Evolutionary conservation across 2,329 filamentous ascomycete species (phyloP).

Genomic region (Alternaria incomplexa): DNA sequence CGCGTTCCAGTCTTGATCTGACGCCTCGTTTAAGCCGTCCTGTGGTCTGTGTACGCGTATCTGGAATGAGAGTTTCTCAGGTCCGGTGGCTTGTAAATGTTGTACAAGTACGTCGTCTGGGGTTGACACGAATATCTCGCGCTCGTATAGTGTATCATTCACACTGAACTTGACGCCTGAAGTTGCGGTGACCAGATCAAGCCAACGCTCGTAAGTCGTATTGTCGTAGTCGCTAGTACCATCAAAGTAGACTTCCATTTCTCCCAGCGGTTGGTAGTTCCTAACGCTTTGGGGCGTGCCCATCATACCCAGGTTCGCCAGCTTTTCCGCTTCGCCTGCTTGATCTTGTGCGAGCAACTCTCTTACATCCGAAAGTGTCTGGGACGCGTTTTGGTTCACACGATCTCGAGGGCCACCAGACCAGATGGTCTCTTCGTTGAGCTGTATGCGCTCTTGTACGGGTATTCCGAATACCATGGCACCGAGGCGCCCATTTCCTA

Average conservation of each 20-base stretch:
- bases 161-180: not conserved
- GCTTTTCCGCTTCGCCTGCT: slow-evolving; percentile 1
- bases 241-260: slow-evolving; percentile 8
- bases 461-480: slow-evolving; percentile 56
- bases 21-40: slow-evolving; percentile 3
- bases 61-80: slow-evolving; percentile 2
- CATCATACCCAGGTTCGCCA: slow-evolving; percentile 11
- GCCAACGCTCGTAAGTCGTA: slow-evolving; percentile 2
- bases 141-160: slow-evolving; percentile 4
- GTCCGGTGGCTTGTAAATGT: not conserved
- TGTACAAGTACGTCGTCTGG: slow-evolving; percentile 18
- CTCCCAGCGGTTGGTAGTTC: slow-evolving; percentile 4
- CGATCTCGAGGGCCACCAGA: slow-evolving; percentile 49
- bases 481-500: slow-evolving; percentile 58
- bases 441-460: slow-evolving; percentile 51
- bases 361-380: slow-evolving; percentile 3
- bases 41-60: slow-evolving; percentile 8
- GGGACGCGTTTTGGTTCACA: slow-evolving; percentile 18
- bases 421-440: slow-evolving; percentile 56
- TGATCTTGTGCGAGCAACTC: not conserved
- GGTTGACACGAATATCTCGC: slow-evolving; percentile 6
- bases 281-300: slow-evolving; percentile 3
- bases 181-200: not conserved
- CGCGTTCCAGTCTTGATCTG: slow-evolving; percentile 8
- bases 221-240: not conserved